A percentile compares a stretch with the other conserved stretches of the same genome.
These are phyloP conservation scores for Aspergillus asperescens DNA, from an alignment of 495 filamentous ascomycete species.

Conservation along the genomic window DNA sequence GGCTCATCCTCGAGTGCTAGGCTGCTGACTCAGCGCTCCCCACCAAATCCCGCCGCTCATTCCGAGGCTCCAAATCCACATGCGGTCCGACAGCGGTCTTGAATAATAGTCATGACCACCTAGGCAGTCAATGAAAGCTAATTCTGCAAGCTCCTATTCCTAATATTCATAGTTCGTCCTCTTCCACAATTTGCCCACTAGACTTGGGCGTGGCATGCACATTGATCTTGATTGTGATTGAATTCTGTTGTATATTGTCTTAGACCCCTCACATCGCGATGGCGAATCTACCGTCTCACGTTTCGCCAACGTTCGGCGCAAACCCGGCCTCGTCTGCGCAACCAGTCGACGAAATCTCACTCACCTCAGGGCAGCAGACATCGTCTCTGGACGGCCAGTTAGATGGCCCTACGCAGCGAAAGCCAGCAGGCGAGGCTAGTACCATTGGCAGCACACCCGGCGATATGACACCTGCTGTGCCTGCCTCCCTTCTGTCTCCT, in stretches of 20 bases:
- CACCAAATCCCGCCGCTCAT: conserved; percentile 16
- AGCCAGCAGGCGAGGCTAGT: conserved; percentile 21
- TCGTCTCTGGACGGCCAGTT: conserved; percentile 8
- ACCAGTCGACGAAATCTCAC: conserved; percentile 24
- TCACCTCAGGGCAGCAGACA: conserved; percentile 12
- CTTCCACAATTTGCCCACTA: background rate
- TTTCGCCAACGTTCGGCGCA: conserved; percentile 47
- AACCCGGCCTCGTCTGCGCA: conserved; percentile 29
- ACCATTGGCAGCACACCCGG: conserved; percentile 18
- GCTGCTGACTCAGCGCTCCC: conserved; percentile 18
- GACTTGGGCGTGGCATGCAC: background rate
- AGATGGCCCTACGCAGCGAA: conserved; percentile 15
- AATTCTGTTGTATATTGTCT: conserved; percentile 2
- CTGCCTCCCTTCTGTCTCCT: conserved; percentile 60
- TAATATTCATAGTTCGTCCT: background rate
- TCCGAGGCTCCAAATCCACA: conserved; percentile 18
- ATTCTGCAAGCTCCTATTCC: background rate
- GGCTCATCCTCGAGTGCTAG: background rate
- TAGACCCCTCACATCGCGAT: conserved; percentile 28
- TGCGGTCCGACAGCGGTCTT: conserved; percentile 10
- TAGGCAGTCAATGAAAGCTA: background rate
- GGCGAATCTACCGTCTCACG: conserved; percentile 48
- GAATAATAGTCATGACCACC: background rate
- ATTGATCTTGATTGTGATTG: background rate
- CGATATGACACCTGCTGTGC: conserved; percentile 38